Percentiles rank a stretch among this genome's conserved stretches.
Evolutionary conservation across 2,329 filamentous ascomycete genomes (phyloP).

Genomic region (Chaetomiaceae sp.): DNA sequence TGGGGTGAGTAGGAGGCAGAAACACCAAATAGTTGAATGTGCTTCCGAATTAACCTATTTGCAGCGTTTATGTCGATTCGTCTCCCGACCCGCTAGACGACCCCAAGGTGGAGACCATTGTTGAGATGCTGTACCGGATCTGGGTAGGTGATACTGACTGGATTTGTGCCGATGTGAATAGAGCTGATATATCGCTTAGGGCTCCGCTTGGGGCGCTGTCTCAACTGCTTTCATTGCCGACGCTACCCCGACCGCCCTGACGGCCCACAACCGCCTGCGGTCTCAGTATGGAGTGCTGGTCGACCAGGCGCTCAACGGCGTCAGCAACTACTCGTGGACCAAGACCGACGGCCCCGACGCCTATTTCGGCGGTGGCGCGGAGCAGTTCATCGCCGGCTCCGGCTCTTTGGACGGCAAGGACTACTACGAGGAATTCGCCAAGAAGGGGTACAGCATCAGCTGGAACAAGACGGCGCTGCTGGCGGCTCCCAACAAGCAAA

Average conservation of each 20-base stretch:
- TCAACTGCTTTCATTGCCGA: constrained; percentile 79
- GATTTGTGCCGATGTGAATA: too few relatives aligned
- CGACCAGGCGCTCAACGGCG: constrained; percentile 69
- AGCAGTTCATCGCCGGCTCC: constrained; percentile 67
- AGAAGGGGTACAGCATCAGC: constrained; percentile 67
- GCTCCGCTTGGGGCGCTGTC: constrained; percentile 60
- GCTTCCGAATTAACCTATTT: not conserved
- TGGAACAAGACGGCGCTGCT: constrained; percentile 70
- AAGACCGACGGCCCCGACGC: constrained; percentile 71
- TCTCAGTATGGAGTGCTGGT: constrained; percentile 67
- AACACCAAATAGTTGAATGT: not conserved
- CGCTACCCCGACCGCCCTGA: constrained; percentile 73
- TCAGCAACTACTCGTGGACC: constrained; percentile 79
- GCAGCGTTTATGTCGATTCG: constrained; percentile 69
- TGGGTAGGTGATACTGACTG: constrained; percentile 43
- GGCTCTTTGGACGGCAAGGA: constrained; percentile 65
- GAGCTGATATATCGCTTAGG: too few relatives aligned
- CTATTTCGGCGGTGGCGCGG: constrained; percentile 76
- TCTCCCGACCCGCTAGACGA: constrained; percentile 71
- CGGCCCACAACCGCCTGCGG: constrained; percentile 68
- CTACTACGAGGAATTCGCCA: constrained; percentile 73
- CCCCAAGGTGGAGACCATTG: constrained; percentile 80
- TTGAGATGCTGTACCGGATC: constrained; percentile 69
- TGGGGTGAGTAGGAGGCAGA: constrained; percentile 47
- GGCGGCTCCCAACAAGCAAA: constrained; percentile 52